These are phyloP conservation scores for Inonotus obliquus DNA, from an alignment of 1,284 basidiomycete species.

Conservation along the genomic window DNA sequence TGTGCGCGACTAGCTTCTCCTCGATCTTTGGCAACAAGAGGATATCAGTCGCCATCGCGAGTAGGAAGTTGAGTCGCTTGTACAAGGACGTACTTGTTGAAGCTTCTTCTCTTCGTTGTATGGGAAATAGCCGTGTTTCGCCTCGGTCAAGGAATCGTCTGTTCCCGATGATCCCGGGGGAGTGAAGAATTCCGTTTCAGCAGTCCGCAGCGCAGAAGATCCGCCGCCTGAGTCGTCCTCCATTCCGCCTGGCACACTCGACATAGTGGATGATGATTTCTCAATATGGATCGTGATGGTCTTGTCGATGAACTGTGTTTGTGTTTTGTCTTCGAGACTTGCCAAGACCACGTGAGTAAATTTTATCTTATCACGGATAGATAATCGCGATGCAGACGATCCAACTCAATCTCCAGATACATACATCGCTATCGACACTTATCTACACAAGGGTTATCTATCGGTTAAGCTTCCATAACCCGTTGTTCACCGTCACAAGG, in stretches of 20 bases:
- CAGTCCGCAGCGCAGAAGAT: background rate
- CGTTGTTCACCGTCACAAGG: conserved; percentile 64
- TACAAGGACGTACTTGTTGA: conserved; percentile 53
- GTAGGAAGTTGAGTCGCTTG: background rate
- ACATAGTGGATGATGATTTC: conserved; percentile 53
- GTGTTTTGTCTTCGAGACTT: background rate
- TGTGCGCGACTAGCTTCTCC: conserved; percentile 62
- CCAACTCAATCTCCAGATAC: too few species aligned
- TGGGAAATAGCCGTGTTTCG: conserved; percentile 9
- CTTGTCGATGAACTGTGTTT: too few species aligned
- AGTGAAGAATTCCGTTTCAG: conserved; percentile 7
- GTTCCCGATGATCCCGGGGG: conserved; percentile 3
- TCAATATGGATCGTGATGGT: too few species aligned
- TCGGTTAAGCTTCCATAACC: conserved; percentile 63
- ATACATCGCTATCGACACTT: background rate
- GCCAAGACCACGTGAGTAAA: background rate
- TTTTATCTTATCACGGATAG: background rate
- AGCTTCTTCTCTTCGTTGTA: conserved; percentile 41
- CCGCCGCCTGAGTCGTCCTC: background rate
- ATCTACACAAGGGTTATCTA: conserved; percentile 15
- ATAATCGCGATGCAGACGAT: background rate
- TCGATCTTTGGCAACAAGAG: conserved; percentile 49
- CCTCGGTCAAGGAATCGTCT: background rate
- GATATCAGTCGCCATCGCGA: background rate
- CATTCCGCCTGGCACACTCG: conserved; percentile 32